Evolutionary conservation across 2,329 filamentous ascomycete species (phyloP), one percentile per base, ranked within the genome.

Genomic region (Neopestalotiopsis rosae): DNA sequence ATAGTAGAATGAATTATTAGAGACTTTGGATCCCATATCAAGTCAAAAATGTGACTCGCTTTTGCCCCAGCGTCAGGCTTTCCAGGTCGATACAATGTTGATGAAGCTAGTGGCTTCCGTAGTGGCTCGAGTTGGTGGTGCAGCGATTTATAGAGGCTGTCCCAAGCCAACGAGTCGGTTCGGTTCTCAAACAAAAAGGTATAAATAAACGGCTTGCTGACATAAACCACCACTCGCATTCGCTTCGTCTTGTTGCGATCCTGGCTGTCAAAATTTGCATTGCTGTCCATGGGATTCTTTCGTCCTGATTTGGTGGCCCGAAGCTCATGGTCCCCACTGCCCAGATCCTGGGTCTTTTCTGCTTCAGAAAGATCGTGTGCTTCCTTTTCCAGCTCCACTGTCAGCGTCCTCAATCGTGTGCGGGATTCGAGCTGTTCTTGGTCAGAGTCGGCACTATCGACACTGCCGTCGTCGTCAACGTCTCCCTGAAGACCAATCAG

Each of bases 161-260:
- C 82, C 77, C 83, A 86, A 4, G 86, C 85, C 1, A 91, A 79
- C 1, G 89, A 87, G 67, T 88, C 84, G 6, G 91, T 91, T 61
- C 85, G 84, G 57, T 87, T 81, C 62, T 87, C 81, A 78, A 95
- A 95, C 4, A 96, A 82, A 70, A 96, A 91, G 1, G 91, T 88
- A 77, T 93, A 95, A 62, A 95, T 87, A 79, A 95, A 95, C 0
- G 93, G 93, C 30, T 87, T 88, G 77, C 90, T 89, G 61, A 91
- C 87, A 76, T 94, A 95, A 64, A 94, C 87, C 6, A 94, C 87
- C 1, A 93, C 90, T 0, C 91, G 88, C 57, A 94, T 79, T 73
- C 86, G 88, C 69, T 84, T 83, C 2, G 83, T 81, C 74, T 87
- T 88, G 76, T 86, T 88, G 68, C 82, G 79, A 71, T 89, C 86